Evolutionary conservation across 2,329 filamentous ascomycete genomes (phyloP), one percentile per base, ranked within the genome.

Genomic region (Pseudogymnoascus sp.): DNA sequence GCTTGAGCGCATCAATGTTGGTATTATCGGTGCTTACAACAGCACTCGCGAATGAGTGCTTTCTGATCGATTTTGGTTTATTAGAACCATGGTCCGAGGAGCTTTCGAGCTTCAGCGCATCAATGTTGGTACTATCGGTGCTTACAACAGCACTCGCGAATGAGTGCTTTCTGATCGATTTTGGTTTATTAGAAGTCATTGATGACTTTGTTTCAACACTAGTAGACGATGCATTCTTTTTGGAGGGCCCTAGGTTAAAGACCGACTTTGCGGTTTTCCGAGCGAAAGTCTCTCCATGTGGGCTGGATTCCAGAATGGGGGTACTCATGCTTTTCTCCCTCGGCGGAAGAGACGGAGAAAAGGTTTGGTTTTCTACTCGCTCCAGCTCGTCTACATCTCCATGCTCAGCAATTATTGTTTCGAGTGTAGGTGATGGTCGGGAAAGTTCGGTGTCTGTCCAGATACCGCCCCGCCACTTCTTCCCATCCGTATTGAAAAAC

Each of bases 391-490:
- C 78, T 2, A 79, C 75, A 58, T 82, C 76, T 12, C 79, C 79
- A 21, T 77, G 71, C 59, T 80, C 75, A 21, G 78, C 76, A 10
- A 73, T 73, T 31, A 74, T 69, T 14, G 72, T 69, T 65, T 78
- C 76, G 11, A 73, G 67, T 62, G 77, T 73, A 4, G 16, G 38
- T 26, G 58, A 14, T 4, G 69, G 63, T 7, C 75, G 72, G 38
- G 71, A 68, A 26, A 75, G 73, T 2, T 81, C 77, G 1, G 74
- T 76, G 29, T 80, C 80, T 33, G 82, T 80, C 70, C 85, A 99
- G 19, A 97, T 89, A 0, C 94, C 94, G 10, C 93, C 94, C 68
- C 94, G 83, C 80, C 91, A 92, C 19, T 79, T 77, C 72, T 96
- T 91, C 63, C 84, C 79, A 62, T 87, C 81, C 0, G 92, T 97